Evolutionary conservation across 352 stramenopile species (phyloP).

Genomic region (Saprolegnia diclina): DNA sequence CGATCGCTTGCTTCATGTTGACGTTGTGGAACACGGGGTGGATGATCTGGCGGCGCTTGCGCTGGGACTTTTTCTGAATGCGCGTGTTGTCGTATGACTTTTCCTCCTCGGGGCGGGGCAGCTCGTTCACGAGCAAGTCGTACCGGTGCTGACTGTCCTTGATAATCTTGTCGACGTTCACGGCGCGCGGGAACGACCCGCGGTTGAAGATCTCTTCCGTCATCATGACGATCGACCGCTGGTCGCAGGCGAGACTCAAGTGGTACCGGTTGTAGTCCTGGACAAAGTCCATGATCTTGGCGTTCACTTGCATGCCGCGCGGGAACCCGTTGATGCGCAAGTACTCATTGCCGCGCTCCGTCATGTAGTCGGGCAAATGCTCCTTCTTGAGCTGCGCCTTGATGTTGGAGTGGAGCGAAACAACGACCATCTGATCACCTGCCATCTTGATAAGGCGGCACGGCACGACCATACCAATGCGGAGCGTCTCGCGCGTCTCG

Average conservation of each 20-base stretch:
- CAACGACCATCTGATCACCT: slow-evolving; percentile 70
- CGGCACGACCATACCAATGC: slow-evolving; percentile 79
- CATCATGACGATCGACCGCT: slow-evolving; percentile 62
- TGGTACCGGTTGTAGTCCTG: slow-evolving; percentile 72
- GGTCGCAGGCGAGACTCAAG: slow-evolving; percentile 69
- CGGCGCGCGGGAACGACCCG: slow-evolving; percentile 48
- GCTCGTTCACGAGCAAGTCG: slow-evolving; percentile 70
- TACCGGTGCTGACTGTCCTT: slow-evolving; percentile 63
- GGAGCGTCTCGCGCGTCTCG: slow-evolving; percentile 74
- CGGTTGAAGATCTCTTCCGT: slow-evolving; percentile 63
- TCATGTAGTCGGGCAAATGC: slow-evolving; percentile 71
- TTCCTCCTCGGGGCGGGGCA: slow-evolving; percentile 62
- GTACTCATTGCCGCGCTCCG: slow-evolving; percentile 33
- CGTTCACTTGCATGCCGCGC: slow-evolving; percentile 83
- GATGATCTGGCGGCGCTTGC: slow-evolving; percentile 84
- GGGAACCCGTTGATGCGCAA: slow-evolving; percentile 48
- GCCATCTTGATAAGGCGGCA: slow-evolving; percentile 80
- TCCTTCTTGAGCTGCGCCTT: slow-evolving; percentile 72
- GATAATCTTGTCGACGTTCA: slow-evolving; percentile 47
- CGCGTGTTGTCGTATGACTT: slow-evolving; percentile 40
- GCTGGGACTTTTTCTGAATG: slow-evolving; percentile 33
- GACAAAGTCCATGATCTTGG: slow-evolving; percentile 67
- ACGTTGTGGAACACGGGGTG: slow-evolving; percentile 85
- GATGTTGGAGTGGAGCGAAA: slow-evolving; percentile 81
- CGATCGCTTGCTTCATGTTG: slow-evolving; percentile 75